Evolutionary conservation across 257 asterid genomes (phyloP), one percentile per base, ranked within the genome.

Genomic region (Linderniella brevidens): DNA sequence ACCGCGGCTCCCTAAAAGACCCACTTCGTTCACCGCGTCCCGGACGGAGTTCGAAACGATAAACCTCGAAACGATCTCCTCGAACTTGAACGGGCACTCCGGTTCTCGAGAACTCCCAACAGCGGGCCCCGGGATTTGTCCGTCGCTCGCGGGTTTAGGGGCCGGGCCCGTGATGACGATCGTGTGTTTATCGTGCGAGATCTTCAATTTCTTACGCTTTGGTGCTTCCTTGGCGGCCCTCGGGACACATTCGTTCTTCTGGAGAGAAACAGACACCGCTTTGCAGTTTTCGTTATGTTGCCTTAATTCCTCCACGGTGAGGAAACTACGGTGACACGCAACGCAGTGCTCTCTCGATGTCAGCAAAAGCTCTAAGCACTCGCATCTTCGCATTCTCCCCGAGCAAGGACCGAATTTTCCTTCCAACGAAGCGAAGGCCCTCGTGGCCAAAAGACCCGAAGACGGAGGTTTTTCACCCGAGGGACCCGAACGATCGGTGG

Each of bases 321-420:
- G 64, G 62, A 90, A 90, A 51, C 72, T 78, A 39, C 48, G 74
- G 58, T 90, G 96, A 60, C 99, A 90, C 19, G 86, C 57, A 19
- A 56, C 42, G 52, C 99, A 90, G 48, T 85, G 99, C 47, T 48
- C 65, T 58, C 74, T 74, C 60, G 78, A 67, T 7, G 76, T 48
- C 93, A 93, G 82, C 49, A 85, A 37, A 29, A 76, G 68, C 68
- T 90, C 96, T 37, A 90, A 75, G 71, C 99, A 90, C 49, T 64
- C 75, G 18, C 99, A 90, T 65, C 99, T 69, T 52, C 53, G 61
- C 64, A 84, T 60, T 59, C 58, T 60, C 61, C 64, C 69, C 49
- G 56, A 47, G 66, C 68, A 69, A 43, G 76, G 58, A 53, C 84
- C 86, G 41, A 55, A 52, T 56, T 57, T 66, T 40, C 65, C 73